Conservation (phyloP, 805 yeast genomes). For the Starmerella floris region DNA sequence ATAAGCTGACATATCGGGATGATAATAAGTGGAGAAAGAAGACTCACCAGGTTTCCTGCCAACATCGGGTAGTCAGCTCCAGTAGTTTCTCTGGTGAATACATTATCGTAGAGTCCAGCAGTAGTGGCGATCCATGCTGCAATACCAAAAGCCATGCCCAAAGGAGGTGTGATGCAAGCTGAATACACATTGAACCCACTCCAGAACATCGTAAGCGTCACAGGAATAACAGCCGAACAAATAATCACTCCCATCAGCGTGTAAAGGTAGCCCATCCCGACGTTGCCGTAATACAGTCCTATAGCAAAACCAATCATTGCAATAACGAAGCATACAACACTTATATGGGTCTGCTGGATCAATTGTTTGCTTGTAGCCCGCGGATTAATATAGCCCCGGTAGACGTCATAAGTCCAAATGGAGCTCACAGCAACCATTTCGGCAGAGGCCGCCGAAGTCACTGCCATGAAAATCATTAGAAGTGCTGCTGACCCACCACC, state of each 20-base stretch:
- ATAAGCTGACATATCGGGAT: conserved; percentile 51
- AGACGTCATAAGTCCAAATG: conserved; percentile 72
- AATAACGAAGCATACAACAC: conserved; percentile 48
- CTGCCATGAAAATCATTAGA: conserved; percentile 77
- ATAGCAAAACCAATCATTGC: conserved; percentile 73
- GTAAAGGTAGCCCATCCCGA: conserved; percentile 76
- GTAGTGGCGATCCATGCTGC: conserved; percentile 46
- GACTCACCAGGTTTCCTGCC: conserved; percentile 74
- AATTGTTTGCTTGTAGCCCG: conserved; percentile 61
- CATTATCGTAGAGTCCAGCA: conserved; percentile 31
- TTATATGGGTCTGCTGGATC: conserved; percentile 51
- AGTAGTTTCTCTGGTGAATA: conserved; percentile 41
- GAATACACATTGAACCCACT: conserved; percentile 49
- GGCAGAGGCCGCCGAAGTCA: conserved; percentile 83
- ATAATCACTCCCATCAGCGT: conserved; percentile 83
- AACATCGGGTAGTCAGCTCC: conserved; percentile 82
- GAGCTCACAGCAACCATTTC: conserved; percentile 82
- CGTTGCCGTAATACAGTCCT: conserved; percentile 68
- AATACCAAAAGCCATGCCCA: conserved; percentile 63
- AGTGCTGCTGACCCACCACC: conserved; percentile 81
- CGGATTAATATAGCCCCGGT: conserved; percentile 69
- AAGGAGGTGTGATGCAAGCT: conserved; percentile 60
- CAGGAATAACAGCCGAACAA: conserved; percentile 74
- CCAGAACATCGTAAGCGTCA: conserved; percentile 58
- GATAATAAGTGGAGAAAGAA: conserved; percentile 55